A percentile compares a stretch with the other conserved stretches of the same genome.
Conservation (phyloP, 768 basidiomycete genomes). For the Collybia sordida region DNA sequence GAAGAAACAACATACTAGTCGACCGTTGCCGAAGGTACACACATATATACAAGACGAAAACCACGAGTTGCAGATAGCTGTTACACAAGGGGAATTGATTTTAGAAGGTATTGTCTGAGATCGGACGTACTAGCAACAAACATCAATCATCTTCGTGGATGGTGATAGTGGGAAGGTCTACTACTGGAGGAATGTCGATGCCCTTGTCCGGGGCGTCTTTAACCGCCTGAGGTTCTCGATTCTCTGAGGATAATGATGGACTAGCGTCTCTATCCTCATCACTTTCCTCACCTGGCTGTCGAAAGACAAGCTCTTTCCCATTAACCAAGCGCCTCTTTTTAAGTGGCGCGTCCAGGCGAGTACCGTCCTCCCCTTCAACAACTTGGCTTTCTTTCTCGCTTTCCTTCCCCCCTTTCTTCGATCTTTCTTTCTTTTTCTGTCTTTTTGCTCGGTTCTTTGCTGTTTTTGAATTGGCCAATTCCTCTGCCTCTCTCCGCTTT, state of each 20-base stretch:
- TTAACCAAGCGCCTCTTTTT: slow-evolving; percentile 85
- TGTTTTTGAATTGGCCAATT: slow-evolving; percentile 80
- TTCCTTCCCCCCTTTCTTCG: slow-evolving; percentile 44
- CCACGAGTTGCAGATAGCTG: background rate
- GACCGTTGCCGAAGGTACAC: too few relatives aligned
- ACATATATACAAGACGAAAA: background rate
- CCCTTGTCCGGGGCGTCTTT: background rate
- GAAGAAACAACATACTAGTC: too few relatives aligned
- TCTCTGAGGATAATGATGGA: background rate
- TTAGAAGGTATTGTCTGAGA: too few relatives aligned
- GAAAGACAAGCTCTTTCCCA: slow-evolving; percentile 66
- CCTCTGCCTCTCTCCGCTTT: slow-evolving; percentile 70
- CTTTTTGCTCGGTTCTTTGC: slow-evolving; percentile 94
- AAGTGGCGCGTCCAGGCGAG: slow-evolving; percentile 40
- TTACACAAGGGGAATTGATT: background rate
- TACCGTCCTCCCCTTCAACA: slow-evolving; percentile 11
- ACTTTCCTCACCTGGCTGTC: slow-evolving; percentile 41
- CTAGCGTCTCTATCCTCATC: slow-evolving; percentile 25
- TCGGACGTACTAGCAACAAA: background rate
- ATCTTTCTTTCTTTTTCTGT: slow-evolving; percentile 85
- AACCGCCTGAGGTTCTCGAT: background rate
- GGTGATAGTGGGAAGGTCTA: slow-evolving; percentile 8
- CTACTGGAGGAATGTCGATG: background rate
- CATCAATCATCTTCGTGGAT: slow-evolving; percentile 10
- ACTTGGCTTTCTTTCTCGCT: slow-evolving; percentile 13